Evolutionary conservation across 2,329 filamentous ascomycete species (phyloP).

Genomic region (Coniochaeta sp.): DNA sequence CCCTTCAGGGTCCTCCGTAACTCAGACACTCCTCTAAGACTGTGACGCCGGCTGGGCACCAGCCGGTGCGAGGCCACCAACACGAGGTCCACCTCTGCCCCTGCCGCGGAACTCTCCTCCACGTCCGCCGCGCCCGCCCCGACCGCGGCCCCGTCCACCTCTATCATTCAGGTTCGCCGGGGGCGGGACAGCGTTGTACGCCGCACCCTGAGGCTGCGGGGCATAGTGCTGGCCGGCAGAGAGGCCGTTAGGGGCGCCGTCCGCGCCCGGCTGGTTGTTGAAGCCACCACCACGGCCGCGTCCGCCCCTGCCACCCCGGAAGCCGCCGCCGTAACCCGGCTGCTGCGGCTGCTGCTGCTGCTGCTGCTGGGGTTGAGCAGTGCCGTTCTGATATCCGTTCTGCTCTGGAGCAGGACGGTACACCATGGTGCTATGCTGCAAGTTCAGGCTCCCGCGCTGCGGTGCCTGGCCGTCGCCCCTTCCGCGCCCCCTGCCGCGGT

Average conservation of each 20-base stretch:
- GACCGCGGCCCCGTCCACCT: conserved; percentile 29
- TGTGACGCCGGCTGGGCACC: neutral
- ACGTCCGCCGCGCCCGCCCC: conserved; percentile 21
- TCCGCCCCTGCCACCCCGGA: conserved; percentile 5
- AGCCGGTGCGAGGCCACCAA: conserved; percentile 2
- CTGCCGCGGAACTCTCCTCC: conserved; percentile 6
- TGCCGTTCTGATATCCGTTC: conserved; percentile 3
- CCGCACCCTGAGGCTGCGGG: conserved; percentile 13
- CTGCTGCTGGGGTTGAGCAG: conserved; percentile 9
- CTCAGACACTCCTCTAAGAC: neutral
- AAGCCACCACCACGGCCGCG: conserved; percentile 8
- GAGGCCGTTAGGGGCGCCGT: conserved; percentile 7
- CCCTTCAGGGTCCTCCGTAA: neutral
- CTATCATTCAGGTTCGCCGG: conserved; percentile 46
- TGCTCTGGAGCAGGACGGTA: conserved; percentile 33
- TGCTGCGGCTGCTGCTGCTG: conserved; percentile 7
- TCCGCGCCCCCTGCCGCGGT: conserved; percentile 29
- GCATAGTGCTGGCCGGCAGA: conserved; percentile 9
- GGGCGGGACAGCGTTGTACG: conserved; percentile 52
- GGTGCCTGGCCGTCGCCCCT: conserved; percentile 19
- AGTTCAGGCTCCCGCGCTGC: conserved; percentile 21
- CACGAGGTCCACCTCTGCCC: conserved; percentile 7
- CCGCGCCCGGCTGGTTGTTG: neutral
- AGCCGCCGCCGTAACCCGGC: conserved; percentile 3
- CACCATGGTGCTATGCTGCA: conserved; percentile 45